Base-by-base conservation (phyloP, 2,329 filamentous ascomycete genomes). In the Diaporthe humulicola region DNA sequence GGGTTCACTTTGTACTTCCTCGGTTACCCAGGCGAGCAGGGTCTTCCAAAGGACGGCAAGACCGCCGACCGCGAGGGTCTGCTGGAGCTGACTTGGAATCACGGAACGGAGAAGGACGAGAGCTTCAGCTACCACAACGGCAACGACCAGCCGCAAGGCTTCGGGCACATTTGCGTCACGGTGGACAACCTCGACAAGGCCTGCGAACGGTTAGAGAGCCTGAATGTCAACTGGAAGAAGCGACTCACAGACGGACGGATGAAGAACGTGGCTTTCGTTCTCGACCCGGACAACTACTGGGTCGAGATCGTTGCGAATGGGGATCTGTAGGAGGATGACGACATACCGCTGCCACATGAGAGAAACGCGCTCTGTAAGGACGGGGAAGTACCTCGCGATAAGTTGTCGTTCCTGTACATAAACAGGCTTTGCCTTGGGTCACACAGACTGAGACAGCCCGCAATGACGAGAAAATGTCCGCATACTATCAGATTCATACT, bases 1-100 rank as follows among this genome's bases (percentile, higher is more conserved):
- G 91, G 90, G 30, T 98, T 98, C 87, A 98, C 95, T 79, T 88
- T 98, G 33, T 98, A 98, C 86, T 98, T 98, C 88, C 88, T 98
- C 54, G 95, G 93, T 28, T 99, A 98, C 81, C 89, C 90, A 1
- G 89, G 87, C 40, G 84, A 86, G 64, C 87, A 91, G 81, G 88
- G 87, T 10, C 81, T 87, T 56, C 85, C 90, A 14, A 84, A 88
- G 52, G 88, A 88, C 38, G 86, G 88, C 38, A 89, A 90, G 10
- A 89, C 91, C 15, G 90, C 92, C 10, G 88, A 91, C 72, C 91
- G 92, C 77, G 96, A 98, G 84, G 97, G 96, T 0, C 84, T 98
- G 50, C 88, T 98, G 7, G 96, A 98, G 86, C 85, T 98, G 77
- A 98, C 96, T 14, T 98, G 94, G 93, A 93, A 93, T 81, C 90